Base-by-base conservation (phyloP, 2,329 filamentous ascomycete genomes). In the Colletotrichum cordylinicola region DNA sequence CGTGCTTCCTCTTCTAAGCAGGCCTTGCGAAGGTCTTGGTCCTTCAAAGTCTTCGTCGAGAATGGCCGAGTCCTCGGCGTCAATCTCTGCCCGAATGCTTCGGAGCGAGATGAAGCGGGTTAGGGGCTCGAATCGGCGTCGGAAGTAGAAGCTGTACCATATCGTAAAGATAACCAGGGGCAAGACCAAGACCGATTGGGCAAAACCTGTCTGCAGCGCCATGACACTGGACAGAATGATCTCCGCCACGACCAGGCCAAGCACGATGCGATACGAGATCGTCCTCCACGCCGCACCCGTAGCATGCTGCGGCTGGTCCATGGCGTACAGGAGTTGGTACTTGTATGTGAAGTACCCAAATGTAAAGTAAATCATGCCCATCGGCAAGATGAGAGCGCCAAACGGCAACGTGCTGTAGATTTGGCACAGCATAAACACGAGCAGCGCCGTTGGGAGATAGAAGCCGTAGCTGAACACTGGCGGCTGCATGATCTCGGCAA, bases 251-350 rank as follows among this genome's bases (percentile, higher is more conserved):
- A 98, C 86, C 12, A 98, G 86, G 2, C 97, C 97, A 29, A 98
- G 87, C 72, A 98, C 91, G 75, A 98, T 91, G 43, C 97, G 94
- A 82, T 97, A 95, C 85, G 96, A 98, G 77, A 99, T 98, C 90
- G 99, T 98, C 65, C 94, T 94, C 97, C 97, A 99, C 6, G 96
- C 96, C 77, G 94, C 93, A 24, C 98, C 98, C 0, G 96, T 98
- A 18, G 96, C 95, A 82, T 98, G 96, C 81, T 98, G 95, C 18
- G 95, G 94, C 83, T 98, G 96, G 80, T 98, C 96, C 97, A 99
- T 99, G 37, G 97, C 96, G 84, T 99, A 99, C 6, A 99, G 89
- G 6, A 99, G 89, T 87, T 99, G 98, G 85, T 99, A 99, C 84
- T 98, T 98, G 90, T 98, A 98, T 37, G 95, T 94, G 82, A 96